phyloP scores from a whole-genome alignment of 2,329 filamentous ascomycete genomes.

The Pseudogymnoascus pannorum region DNA sequence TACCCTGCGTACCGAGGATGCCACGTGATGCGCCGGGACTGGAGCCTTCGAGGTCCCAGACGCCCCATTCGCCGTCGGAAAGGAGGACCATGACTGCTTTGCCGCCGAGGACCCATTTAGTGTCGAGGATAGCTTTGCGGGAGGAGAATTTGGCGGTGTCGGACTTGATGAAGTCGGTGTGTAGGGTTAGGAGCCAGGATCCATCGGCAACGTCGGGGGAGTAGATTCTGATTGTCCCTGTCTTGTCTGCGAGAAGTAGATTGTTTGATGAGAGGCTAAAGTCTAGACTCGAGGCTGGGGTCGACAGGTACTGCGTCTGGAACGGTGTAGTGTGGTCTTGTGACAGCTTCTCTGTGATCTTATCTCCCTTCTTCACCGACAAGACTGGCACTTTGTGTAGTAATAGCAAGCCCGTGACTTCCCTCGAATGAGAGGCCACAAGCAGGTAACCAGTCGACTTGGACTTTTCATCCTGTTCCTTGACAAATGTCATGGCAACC shows the following conservation, averaged over 20 bases:
- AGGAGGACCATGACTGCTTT: conserved; percentile 51
- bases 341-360: conserved; percentile 32
- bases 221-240: conserved; percentile 53
- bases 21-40: conserved; percentile 42
- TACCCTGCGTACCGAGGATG: conserved; percentile 33
- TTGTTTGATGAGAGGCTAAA: conserved; percentile 53
- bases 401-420: conserved; percentile 51
- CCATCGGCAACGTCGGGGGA: conserved; percentile 38
- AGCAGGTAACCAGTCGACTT: conserved; percentile 37
- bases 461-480: conserved; percentile 16
- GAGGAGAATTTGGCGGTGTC: conserved; percentile 17
- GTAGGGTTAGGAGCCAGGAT: conserved; percentile 58
- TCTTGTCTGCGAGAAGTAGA: conserved; percentile 47
- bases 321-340: conserved; percentile 41
- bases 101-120: conserved; percentile 54
- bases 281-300: conserved; percentile 46
- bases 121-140: conserved; percentile 55
- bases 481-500: conserved; percentile 45
- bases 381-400: conserved; percentile 50
- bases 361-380: conserved; percentile 17
- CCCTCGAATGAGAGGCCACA: conserved; percentile 53
- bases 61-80: conserved; percentile 59
- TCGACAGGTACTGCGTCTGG: conserved; percentile 52
- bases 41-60: conserved; percentile 58
- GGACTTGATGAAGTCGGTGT: conserved; percentile 30